A percentile compares a stretch with the other conserved stretches of the same genome.
phyloP scores from a whole-genome alignment of 495 filamentous ascomycete species.

The Daldinia loculata region DNA sequence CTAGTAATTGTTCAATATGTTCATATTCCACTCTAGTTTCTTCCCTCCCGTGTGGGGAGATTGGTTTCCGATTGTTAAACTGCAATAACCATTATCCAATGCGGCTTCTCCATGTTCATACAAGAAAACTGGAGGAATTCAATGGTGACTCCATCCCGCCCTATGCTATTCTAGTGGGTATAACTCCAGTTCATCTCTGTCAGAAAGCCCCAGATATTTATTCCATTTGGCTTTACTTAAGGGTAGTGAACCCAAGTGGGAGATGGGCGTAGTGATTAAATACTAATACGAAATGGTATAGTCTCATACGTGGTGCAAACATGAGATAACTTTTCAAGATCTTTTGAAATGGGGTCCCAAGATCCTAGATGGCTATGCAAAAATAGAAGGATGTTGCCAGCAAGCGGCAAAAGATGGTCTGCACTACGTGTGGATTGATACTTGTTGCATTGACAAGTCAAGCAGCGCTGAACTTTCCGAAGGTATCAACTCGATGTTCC shows the following conservation, averaged over 20 bases:
- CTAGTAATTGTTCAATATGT: background rate
- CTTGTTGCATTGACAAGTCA: constrained; percentile 32
- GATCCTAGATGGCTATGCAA: background rate
- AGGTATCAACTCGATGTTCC: constrained; percentile 55
- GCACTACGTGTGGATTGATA: constrained; percentile 25
- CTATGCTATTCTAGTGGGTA: constrained; percentile 26
- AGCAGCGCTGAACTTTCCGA: constrained; percentile 28
- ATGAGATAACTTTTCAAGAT: constrained; percentile 20
- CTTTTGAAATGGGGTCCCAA: constrained; percentile 6
- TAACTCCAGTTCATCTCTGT: background rate
- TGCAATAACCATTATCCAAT: constrained; percentile 4
- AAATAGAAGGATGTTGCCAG: constrained; percentile 24
- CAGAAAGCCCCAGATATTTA: too few species aligned
- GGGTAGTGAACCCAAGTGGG: background rate
- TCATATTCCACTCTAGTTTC: background rate
- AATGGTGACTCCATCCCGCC: constrained; percentile 13
- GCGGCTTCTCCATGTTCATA: constrained; percentile 29
- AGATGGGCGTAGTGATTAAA: background rate
- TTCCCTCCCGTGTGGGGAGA: background rate
- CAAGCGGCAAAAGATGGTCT: constrained; percentile 24
- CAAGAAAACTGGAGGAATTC: constrained; percentile 24
- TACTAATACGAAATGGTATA: constrained; percentile 7
- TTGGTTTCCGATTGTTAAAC: background rate
- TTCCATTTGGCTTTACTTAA: background rate
- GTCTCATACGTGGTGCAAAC: constrained; percentile 20